These are phyloP conservation scores for Fusarium coffeatum DNA, from an alignment of 2,329 filamentous ascomycete genomes.

Conservation along the genomic window DNA sequence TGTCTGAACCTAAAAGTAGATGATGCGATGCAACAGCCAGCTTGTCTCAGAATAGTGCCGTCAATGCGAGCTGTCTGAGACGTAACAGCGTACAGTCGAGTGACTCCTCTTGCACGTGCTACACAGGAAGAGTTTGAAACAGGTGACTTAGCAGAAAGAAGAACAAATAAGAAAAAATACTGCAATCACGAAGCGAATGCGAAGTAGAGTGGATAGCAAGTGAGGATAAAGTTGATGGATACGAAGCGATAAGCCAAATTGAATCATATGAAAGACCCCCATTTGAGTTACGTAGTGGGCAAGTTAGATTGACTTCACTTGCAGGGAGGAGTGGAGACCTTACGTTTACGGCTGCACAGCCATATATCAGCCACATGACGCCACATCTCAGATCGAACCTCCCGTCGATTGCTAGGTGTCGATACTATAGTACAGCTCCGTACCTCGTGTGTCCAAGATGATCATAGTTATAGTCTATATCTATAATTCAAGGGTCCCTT, in stretches of 20 bases:
- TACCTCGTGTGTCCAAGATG: neutral
- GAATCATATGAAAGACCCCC: slow-evolving; percentile 27
- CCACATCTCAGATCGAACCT: slow-evolving; percentile 8
- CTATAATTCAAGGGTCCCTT: neutral
- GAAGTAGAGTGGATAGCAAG: slow-evolving; percentile 4
- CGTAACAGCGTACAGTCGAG: slow-evolving; percentile 8
- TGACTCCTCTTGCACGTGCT: slow-evolving; percentile 15
- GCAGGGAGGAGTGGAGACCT: slow-evolving; percentile 31
- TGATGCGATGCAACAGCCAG: slow-evolving; percentile 42
- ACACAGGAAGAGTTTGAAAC: neutral
- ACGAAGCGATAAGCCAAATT: slow-evolving; percentile 33
- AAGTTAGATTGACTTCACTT: slow-evolving; percentile 13
- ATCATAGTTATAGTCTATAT: neutral
- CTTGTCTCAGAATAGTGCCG: slow-evolving; percentile 39
- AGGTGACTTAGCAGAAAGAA: slow-evolving; percentile 1
- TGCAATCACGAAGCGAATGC: slow-evolving; percentile 20
- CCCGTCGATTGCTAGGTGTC: neutral
- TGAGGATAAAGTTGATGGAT: slow-evolving; percentile 19
- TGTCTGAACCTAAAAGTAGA: slow-evolving; percentile 14
- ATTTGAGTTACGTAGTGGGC: slow-evolving; percentile 4
- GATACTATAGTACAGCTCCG: neutral
- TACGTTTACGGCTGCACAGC: neutral
- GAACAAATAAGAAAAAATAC: neutral
- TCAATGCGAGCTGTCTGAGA: slow-evolving; percentile 25
- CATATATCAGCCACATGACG: slow-evolving; percentile 15